phyloP scores from a whole-genome alignment of 441 rosid genomes.

The Pelargonium cotyledonis region DNA sequence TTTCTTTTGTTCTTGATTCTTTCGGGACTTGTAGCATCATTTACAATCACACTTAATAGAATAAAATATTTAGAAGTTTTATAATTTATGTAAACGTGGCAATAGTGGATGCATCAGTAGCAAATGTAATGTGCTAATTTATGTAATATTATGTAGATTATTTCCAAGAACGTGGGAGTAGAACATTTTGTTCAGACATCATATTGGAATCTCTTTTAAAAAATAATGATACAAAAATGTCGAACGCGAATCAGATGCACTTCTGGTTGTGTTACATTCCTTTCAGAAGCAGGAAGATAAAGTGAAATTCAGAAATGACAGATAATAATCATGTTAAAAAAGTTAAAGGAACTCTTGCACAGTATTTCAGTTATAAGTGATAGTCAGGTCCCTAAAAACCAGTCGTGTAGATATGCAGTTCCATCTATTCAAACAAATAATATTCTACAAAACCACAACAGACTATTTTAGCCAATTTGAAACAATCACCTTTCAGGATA shows the following conservation, averaged over 20 bases:
- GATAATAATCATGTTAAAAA: too few species aligned
- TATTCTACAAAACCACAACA: constrained; percentile 1
- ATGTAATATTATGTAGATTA: neutral
- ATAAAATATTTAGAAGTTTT: neutral
- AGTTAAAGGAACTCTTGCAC: too few species aligned
- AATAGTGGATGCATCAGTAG: neutral
- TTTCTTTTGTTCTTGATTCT: too few species aligned
- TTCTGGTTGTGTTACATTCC: too few species aligned
- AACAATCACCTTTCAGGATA: constrained; percentile 63
- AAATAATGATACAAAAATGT: too few species aligned
- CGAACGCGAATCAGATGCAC: too few species aligned
- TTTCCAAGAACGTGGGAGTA: neutral
- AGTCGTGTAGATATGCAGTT: neutral
- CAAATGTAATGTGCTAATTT: neutral
- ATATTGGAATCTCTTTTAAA: too few species aligned
- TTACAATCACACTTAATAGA: too few species aligned
- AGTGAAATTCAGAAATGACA: too few species aligned
- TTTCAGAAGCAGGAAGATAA: too few species aligned
- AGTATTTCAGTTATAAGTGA: neutral
- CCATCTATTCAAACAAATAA: neutral
- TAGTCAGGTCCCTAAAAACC: neutral
- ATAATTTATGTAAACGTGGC: neutral
- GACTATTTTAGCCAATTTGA: constrained; percentile 8
- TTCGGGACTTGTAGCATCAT: too few species aligned
- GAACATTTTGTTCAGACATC: too few species aligned